Conservation (phyloP, 768 basidiomycete genomes). For the Phaeotremella fagi region DNA sequence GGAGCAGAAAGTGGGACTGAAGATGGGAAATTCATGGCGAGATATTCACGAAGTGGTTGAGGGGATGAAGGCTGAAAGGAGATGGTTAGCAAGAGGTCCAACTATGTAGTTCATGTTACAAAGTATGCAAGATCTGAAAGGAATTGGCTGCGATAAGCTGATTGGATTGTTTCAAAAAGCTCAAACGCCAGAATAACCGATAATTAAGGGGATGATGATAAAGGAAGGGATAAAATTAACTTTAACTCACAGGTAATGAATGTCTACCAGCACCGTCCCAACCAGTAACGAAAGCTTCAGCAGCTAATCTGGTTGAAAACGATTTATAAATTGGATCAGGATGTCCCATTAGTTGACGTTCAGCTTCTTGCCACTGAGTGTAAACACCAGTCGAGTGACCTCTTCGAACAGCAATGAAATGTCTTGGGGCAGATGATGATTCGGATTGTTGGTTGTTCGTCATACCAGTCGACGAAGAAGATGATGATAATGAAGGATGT, state of each 20-base stretch:
- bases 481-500: no score
- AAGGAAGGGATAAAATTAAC: neutral
- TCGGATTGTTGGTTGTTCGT: no score
- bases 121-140: no score
- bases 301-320: conserved; percentile 43
- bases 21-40: conserved; percentile 40
- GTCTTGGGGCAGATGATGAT: conserved; percentile 23
- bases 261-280: conserved; percentile 39
- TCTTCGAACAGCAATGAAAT: conserved; percentile 33
- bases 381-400: conserved; percentile 36
- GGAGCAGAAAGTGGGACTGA: conserved; percentile 27
- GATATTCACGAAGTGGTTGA: conserved; percentile 39
- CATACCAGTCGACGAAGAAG: no score
- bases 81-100: neutral
- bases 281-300: conserved; percentile 39
- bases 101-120: no score
- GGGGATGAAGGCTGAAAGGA: conserved; percentile 23
- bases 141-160: no score
- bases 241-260: conserved; percentile 33
- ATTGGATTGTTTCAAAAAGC: no score
- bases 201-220: no score
- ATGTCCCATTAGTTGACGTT: conserved; percentile 32
- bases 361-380: conserved; percentile 33
- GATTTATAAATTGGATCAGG: conserved; percentile 33
- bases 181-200: no score